Conservation (phyloP, 75 land plant species). For the Pinus tabuliformis region DNA sequence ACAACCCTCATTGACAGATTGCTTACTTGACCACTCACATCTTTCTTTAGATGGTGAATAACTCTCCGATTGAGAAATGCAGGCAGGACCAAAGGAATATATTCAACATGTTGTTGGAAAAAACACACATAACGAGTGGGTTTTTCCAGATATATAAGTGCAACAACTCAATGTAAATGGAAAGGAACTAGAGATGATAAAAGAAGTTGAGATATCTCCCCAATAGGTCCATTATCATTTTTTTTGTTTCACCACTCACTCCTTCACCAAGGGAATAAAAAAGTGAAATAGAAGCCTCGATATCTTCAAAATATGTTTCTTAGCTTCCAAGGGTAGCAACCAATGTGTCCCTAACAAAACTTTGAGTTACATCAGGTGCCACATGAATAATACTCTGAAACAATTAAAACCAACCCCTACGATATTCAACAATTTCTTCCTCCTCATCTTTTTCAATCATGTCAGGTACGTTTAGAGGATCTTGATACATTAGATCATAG, state of each 20-base stretch:
- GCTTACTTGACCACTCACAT: slow-evolving; percentile 83
- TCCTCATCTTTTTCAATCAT: slow-evolving; percentile 88
- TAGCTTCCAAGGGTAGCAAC: slow-evolving; percentile 35
- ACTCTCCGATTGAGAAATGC: slow-evolving; percentile 95
- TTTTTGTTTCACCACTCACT: slow-evolving; percentile 61
- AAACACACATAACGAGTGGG: slow-evolving; percentile 73
- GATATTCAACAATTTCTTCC: slow-evolving; percentile 75
- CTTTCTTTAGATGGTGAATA: slow-evolving; percentile 70
- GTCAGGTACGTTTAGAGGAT: slow-evolving; percentile 69
- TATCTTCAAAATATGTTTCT: slow-evolving; percentile 67
- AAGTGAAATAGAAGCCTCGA: slow-evolving; percentile 78
- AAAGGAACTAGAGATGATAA: slow-evolving; percentile 62
- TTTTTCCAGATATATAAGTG: slow-evolving; percentile 82
- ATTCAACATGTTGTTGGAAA: slow-evolving; percentile 77
- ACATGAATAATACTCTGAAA: slow-evolving; percentile 73
- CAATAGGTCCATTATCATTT: slow-evolving; percentile 51
- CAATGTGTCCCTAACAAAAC: slow-evolving; percentile 66
- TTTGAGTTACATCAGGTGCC: slow-evolving; percentile 78
- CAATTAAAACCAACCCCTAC: slow-evolving; percentile 71
- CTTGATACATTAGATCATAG: slow-evolving; percentile 61
- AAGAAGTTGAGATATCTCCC: slow-evolving; percentile 65
- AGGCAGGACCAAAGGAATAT: slow-evolving; percentile 61
- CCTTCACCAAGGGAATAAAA: slow-evolving; percentile 82
- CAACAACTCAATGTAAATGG: slow-evolving; percentile 84
- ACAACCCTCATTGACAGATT: slow-evolving; percentile 95